These are phyloP conservation scores for Ceratocystiopsis brevicomis DNA, from an alignment of 2,329 filamentous ascomycete species.

Conservation along the genomic window DNA sequence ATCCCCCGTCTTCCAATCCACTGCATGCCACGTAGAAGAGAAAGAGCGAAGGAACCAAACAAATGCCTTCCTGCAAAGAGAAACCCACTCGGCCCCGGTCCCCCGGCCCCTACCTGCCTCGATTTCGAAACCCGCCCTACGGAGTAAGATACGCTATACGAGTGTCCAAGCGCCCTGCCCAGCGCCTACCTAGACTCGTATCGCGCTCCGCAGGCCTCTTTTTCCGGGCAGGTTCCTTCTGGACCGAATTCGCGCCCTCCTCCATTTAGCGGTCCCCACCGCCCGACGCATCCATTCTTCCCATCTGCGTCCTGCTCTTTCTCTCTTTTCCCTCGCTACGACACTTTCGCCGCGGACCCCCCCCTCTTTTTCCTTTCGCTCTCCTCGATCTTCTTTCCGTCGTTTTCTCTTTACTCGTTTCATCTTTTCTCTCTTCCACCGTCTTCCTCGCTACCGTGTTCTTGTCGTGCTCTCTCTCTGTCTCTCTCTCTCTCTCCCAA, in stretches of 20 bases:
- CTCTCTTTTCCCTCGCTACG: not conserved
- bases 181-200: too few species aligned
- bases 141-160: too few species aligned
- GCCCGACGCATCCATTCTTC: slow-evolving; percentile 3
- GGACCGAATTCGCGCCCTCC: not conserved
- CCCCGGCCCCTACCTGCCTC: too few species aligned
- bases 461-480: too few species aligned
- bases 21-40: too few species aligned
- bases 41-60: too few species aligned
- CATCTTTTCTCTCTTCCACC: not conserved
- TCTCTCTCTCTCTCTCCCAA: too few species aligned
- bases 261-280: slow-evolving; percentile 3
- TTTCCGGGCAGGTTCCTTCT: not conserved
- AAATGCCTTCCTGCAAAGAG: too few species aligned
- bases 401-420: slow-evolving; percentile 2
- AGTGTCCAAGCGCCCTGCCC: too few species aligned
- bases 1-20: too few species aligned
- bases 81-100: too few species aligned
- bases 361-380: not conserved
- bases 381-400: slow-evolving; percentile 1
- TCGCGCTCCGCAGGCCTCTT: not conserved
- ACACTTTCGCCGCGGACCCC: not conserved
- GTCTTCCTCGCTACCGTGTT: not conserved
- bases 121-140: too few species aligned
- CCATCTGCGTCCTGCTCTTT: not conserved